A percentile compares a stretch with the other conserved stretches of the same genome.
Conservation (phyloP, 371 early-diverging fungal species). For the Actinomortierella ambigua region DNA sequence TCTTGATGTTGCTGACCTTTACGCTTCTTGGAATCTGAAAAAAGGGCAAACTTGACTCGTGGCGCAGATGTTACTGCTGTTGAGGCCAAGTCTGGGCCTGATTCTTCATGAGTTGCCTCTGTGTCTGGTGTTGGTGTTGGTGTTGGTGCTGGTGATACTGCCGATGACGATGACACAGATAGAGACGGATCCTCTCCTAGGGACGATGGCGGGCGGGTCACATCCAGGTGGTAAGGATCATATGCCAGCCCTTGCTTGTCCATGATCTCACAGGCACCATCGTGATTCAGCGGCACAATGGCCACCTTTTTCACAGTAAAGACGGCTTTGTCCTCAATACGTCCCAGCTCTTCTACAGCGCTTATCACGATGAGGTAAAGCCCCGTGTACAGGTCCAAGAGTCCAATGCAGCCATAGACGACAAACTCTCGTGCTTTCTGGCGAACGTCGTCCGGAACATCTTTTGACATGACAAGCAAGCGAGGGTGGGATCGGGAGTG, state of each 20-base stretch:
- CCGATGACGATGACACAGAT: too few relatives aligned
- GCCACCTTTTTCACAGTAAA: conserved; percentile 54
- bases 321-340: conserved; percentile 50
- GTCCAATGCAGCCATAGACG: conserved; percentile 39
- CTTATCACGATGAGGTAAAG: conserved; percentile 50
- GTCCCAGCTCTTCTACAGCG: conserved; percentile 50
- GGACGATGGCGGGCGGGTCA: background rate
- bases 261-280: conserved; percentile 19
- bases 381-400: conserved; percentile 33
- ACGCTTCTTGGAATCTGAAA: background rate
- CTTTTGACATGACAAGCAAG: too few relatives aligned
- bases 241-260: conserved; percentile 10
- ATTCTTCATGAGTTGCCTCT: too few relatives aligned
- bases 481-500: too few relatives aligned
- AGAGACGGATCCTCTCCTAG: too few relatives aligned
- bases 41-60: background rate
- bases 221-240: background rate
- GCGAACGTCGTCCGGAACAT: too few relatives aligned
- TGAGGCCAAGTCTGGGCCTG: too few relatives aligned
- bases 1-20: background rate
- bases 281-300: conserved; percentile 49
- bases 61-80: too few relatives aligned
- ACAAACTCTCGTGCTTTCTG: conserved; percentile 21
- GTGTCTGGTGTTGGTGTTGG: too few relatives aligned
- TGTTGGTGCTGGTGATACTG: too few relatives aligned